phyloP scores from a whole-genome alignment of 2,329 filamentous ascomycete species.

The Diaporthe sp. region DNA sequence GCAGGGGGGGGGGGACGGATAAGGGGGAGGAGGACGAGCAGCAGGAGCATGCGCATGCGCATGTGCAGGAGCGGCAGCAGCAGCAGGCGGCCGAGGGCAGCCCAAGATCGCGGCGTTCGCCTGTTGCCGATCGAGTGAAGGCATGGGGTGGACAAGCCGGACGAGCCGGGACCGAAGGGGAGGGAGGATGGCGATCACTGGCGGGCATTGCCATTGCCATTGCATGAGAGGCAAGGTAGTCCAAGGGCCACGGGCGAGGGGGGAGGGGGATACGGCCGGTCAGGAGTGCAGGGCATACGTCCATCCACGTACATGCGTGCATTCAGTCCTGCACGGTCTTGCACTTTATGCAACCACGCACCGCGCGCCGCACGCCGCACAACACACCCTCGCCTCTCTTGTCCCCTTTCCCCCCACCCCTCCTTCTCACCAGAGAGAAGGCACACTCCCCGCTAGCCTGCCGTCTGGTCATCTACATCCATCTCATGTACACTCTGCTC shows the following conservation, averaged over 20 bases:
- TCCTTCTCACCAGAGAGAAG: not conserved
- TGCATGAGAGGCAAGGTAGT: slow-evolving; percentile 32
- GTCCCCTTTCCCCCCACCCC: not conserved
- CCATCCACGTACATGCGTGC: slow-evolving; percentile 12
- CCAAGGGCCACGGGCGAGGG: not conserved
- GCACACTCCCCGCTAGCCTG: not conserved
- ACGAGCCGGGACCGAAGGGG: slow-evolving; percentile 8
- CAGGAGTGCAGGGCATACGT: slow-evolving; percentile 19
- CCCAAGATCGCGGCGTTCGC: slow-evolving; percentile 28
- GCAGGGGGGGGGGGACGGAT: not conserved
- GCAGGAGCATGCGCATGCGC: not conserved
- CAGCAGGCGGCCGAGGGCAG: slow-evolving; percentile 21
- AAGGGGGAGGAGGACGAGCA: not conserved
- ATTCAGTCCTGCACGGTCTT: slow-evolving; percentile 14
- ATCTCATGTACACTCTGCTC: slow-evolving; percentile 5
- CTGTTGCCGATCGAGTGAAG: slow-evolving; percentile 34
- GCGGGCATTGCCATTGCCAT: slow-evolving; percentile 17
- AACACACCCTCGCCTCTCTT: slow-evolving; percentile 28
- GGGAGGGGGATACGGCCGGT: slow-evolving; percentile 18
- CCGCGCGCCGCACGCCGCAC: slow-evolving; percentile 25
- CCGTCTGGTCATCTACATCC: slow-evolving; percentile 12
- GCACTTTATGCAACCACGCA: slow-evolving; percentile 24
- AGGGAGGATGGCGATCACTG: slow-evolving; percentile 22
- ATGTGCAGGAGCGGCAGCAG: slow-evolving; percentile 13
- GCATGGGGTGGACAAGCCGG: not conserved